Base-by-base conservation (phyloP, 2,329 filamentous ascomycete species). In the Fusarium fujikuroi region DNA sequence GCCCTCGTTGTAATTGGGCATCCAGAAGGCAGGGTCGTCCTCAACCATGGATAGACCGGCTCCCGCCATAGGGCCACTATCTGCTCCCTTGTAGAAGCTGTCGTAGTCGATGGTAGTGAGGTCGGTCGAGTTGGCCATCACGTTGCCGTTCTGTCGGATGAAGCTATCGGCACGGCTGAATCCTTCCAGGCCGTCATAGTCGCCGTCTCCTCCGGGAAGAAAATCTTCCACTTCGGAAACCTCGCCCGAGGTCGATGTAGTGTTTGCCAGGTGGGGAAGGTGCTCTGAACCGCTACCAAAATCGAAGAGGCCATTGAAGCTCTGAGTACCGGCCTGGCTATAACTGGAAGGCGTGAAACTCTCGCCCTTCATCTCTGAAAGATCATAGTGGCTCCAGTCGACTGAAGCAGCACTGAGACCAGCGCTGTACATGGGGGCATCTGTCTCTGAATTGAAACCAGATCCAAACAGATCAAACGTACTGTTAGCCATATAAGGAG, bases 141-240 rank as follows among this genome's bases (percentile, higher is more conserved):
- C 74, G 74, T 85, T 83, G 58, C 82, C 80, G 52, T 78, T 81
- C 52, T 87, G 85, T 37, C 87, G 81, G 37, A 89, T 79, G 68
- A 82, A 85, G 60, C 78, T 87, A 73, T 84, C 86, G 60, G 86
- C 81, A 64, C 84, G 71, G 43, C 71, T 56, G 23, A 73, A 74
- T 15, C 71, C 71, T 32, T 74, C 86, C 57, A 85, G 84, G 63
- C 86, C 77, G 32, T 84, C 83, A 69, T 87, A 87, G 53, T 86
- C 84, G 69, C 87, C 87, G 39, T 83, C 83, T 70, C 85, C 83
- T 71, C 85, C 82, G 57, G 82, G 83, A 57, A 86, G 81, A 67
- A 87, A 86, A 73, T 92, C 90, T 69, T 92, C 91, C 9, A 89
- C 89, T 78, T 92, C 90, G 15, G 90, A 92, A 14, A 92, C 90